Conservation (phyloP, 352 stramenopile species). For the Globisporangium irregulare region DNA sequence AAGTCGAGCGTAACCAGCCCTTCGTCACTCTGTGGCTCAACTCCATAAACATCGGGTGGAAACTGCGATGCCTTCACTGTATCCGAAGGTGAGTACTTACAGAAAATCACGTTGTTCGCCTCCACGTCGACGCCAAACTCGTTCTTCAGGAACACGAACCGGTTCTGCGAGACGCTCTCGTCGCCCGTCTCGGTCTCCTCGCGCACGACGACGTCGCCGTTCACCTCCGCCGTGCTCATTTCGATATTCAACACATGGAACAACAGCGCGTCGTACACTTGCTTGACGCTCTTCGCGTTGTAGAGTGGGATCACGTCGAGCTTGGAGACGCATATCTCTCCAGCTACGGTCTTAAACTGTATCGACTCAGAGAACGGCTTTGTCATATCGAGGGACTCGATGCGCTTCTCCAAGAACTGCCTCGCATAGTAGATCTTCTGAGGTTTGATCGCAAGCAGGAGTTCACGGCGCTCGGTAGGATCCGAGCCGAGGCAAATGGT, state of each 20-base stretch:
- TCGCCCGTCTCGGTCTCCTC: constrained; percentile 8
- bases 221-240: constrained; percentile 11
- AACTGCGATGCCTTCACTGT: neutral
- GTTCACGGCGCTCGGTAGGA: neutral
- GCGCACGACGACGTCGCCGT: constrained; percentile 13
- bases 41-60: neutral
- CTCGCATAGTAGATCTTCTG: constrained; percentile 1
- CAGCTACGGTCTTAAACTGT: constrained; percentile 21
- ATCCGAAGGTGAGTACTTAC: neutral
- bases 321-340: constrained; percentile 6
- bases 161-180: constrained; percentile 9
- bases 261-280: constrained; percentile 11
- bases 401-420: constrained; percentile 25
- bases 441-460: neutral
- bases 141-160: constrained; percentile 1
- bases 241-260: constrained; percentile 13
- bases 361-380: constrained; percentile 31
- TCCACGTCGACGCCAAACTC: neutral
- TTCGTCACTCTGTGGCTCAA: neutral
- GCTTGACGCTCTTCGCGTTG: constrained; percentile 12
- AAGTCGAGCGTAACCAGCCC: constrained; percentile 10
- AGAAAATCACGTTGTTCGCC: constrained; percentile 14
- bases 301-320: constrained; percentile 28
- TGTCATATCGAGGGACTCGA: constrained; percentile 17
- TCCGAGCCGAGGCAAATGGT: neutral